Evolutionary conservation across 1,284 basidiomycete species (phyloP).

Genomic region (Stygiomarasmius scandens): DNA sequence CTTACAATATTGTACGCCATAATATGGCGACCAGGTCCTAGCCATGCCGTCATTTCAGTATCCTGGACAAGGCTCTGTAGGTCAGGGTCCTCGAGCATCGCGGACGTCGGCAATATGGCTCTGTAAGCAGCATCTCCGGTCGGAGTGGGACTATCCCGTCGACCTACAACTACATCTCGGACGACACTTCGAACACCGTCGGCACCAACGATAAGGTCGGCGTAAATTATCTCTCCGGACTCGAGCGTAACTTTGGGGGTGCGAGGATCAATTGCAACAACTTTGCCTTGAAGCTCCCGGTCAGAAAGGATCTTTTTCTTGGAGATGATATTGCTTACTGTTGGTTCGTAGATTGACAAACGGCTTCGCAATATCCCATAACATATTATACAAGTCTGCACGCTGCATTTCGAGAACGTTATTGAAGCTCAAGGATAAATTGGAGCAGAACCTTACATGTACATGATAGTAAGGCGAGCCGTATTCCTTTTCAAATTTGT

Average conservation of each 20-base stretch:
- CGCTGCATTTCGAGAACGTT: slow-evolving; percentile 39
- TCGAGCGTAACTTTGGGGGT: slow-evolving; percentile 37
- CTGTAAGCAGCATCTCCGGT: slow-evolving; percentile 65
- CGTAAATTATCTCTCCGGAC: slow-evolving; percentile 43
- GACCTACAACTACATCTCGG: slow-evolving; percentile 45
- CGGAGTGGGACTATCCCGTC: slow-evolving; percentile 38
- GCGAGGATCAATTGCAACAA: slow-evolving; percentile 42
- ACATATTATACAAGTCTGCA: slow-evolving; percentile 51
- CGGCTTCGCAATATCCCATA: slow-evolving; percentile 43
- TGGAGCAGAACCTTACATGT: slow-evolving; percentile 35
- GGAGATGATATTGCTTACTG: too few species aligned
- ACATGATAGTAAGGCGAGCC: slow-evolving; percentile 58
- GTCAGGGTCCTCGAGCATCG: slow-evolving; percentile 52
- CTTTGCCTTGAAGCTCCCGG: slow-evolving; percentile 40
- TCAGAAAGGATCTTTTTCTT: too few species aligned
- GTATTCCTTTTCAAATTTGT: slow-evolving; percentile 41
- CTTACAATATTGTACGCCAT: slow-evolving; percentile 45
- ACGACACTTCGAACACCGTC: slow-evolving; percentile 54
- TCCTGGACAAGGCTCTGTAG: slow-evolving; percentile 39
- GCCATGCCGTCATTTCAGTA: slow-evolving; percentile 43
- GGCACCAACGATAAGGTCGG: slow-evolving; percentile 54
- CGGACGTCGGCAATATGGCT: slow-evolving; percentile 48
- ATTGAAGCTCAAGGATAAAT: not conserved
- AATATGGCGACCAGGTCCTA: slow-evolving; percentile 46
- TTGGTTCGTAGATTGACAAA: slow-evolving; percentile 42